phyloP scores from a whole-genome alignment of 495 filamentous ascomycete genomes.

The Podospora anserina region DNA sequence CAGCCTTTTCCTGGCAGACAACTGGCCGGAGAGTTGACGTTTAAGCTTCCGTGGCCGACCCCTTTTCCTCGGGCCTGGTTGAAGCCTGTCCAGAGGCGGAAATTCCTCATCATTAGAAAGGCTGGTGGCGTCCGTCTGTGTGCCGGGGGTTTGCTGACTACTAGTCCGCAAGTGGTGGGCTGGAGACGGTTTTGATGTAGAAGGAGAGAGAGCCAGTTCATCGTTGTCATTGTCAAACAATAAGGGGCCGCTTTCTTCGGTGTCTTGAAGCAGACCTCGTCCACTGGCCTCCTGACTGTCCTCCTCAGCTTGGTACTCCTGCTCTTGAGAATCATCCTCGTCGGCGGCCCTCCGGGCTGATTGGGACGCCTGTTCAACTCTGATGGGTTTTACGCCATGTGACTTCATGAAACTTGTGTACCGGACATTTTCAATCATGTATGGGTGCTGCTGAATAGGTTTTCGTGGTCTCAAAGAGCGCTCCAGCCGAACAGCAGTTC shows the following conservation, averaged over 20 bases:
- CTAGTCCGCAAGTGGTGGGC: slow-evolving; percentile 20
- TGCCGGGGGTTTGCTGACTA: slow-evolving; percentile 23
- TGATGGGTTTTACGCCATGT: slow-evolving; percentile 61
- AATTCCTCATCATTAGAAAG: slow-evolving; percentile 41
- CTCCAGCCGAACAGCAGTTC: slow-evolving; percentile 27
- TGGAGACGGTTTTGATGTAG: slow-evolving; percentile 29
- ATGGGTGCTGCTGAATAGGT: slow-evolving; percentile 73
- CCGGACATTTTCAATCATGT: slow-evolving; percentile 63
- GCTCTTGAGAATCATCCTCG: slow-evolving; percentile 49
- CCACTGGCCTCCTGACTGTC: slow-evolving; percentile 44
- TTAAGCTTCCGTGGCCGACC: slow-evolving; percentile 19
- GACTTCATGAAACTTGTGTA: slow-evolving; percentile 60
- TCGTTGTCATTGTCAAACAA: slow-evolving; percentile 29
- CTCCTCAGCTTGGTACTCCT: slow-evolving; percentile 49
- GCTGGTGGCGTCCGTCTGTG: slow-evolving; percentile 31
- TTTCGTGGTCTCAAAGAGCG: slow-evolving; percentile 63
- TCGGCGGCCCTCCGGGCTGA: slow-evolving; percentile 23
- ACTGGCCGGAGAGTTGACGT: slow-evolving; percentile 16
- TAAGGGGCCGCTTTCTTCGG: slow-evolving; percentile 30
- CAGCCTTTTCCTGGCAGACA: slow-evolving; percentile 26
- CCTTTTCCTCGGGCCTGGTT: slow-evolving; percentile 14
- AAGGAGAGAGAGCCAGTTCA: slow-evolving; percentile 31
- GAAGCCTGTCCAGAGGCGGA: slow-evolving; percentile 33
- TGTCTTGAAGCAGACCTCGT: slow-evolving; percentile 14
- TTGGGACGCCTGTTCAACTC: slow-evolving; percentile 40